Evolutionary conservation across 2,329 filamentous ascomycete genomes (phyloP).

Genomic region (Mollisia scopiformis): DNA sequence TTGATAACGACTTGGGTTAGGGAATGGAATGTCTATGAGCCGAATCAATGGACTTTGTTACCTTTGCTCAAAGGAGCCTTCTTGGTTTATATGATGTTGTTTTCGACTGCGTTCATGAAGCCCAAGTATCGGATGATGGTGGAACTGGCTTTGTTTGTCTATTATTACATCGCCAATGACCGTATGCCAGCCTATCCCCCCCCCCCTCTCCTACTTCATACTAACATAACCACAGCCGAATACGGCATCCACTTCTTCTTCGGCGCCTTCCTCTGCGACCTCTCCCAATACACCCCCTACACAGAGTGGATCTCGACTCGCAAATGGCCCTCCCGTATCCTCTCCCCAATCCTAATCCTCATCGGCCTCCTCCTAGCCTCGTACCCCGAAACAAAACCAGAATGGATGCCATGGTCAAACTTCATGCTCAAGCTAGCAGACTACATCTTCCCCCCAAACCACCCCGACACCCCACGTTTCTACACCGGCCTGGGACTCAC

Average conservation of each 20-base stretch:
- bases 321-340: conserved; percentile 44
- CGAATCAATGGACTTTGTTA: conserved; percentile 61
- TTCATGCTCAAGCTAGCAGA: conserved; percentile 44
- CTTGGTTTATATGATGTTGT: conserved; percentile 55
- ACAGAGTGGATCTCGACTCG: conserved; percentile 47
- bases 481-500: conserved; percentile 53
- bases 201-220: not conserved
- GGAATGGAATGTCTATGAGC: conserved; percentile 55
- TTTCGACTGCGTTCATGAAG: conserved; percentile 52
- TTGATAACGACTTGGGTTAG: conserved; percentile 54
- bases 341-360: conserved; percentile 53
- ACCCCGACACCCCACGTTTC: conserved; percentile 51
- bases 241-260: conserved; percentile 63
- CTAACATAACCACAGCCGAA: conserved; percentile 36
- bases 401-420: conserved; percentile 56
- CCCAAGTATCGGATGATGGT: conserved; percentile 51
- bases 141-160: conserved; percentile 48
- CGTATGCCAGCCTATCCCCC: conserved; percentile 19
- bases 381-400: conserved; percentile 57
- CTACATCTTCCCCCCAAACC: conserved; percentile 45
- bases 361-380: conserved; percentile 60
- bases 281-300: conserved; percentile 53
- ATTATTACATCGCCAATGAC: conserved; percentile 42
- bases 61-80: conserved; percentile 57
- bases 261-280: conserved; percentile 63